phyloP scores from a whole-genome alignment of 192 early-diverging fungal genomes.

The Rhizophagus clarus region DNA sequence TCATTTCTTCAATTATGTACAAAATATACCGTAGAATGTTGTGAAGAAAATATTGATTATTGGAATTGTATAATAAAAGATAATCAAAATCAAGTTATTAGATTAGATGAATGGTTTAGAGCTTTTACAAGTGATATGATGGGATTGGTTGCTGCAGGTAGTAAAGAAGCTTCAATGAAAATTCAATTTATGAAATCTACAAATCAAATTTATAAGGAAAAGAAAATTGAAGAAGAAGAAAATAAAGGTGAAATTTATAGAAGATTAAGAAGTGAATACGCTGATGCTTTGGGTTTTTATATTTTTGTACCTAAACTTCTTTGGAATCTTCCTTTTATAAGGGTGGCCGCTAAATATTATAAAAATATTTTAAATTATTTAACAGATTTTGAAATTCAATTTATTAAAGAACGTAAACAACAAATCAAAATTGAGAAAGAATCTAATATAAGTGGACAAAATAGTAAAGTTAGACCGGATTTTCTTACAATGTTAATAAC shows the following conservation, averaged over 20 bases:
- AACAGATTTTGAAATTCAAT: slow-evolving; percentile 22
- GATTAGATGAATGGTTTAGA: slow-evolving; percentile 29
- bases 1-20: slow-evolving; percentile 19
- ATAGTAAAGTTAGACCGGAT: slow-evolving; percentile 14
- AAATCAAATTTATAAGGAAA: neutral
- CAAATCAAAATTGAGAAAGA: neutral
- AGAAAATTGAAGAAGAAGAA: neutral
- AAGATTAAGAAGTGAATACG: slow-evolving; percentile 8
- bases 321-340: slow-evolving; percentile 19
- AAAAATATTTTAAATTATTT: neutral
- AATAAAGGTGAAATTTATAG: slow-evolving; percentile 14
- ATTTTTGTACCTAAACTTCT: slow-evolving; percentile 25
- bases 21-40: slow-evolving; percentile 14
- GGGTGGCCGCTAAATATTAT: neutral
- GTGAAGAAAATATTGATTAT: slow-evolving; percentile 25
- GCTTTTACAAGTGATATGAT: slow-evolving; percentile 32
- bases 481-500: slow-evolving; percentile 32
- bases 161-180: slow-evolving; percentile 30
- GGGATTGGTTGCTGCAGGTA: slow-evolving; percentile 23
- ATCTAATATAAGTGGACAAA: neutral
- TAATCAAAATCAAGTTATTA: neutral
- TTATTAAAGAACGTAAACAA: slow-evolving; percentile 30
- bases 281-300: slow-evolving; percentile 11
- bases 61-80: slow-evolving; percentile 10
- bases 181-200: neutral